Evolutionary conservation across 1,139 yeast species (phyloP).

Genomic region (Yamadazyma sp.): DNA sequence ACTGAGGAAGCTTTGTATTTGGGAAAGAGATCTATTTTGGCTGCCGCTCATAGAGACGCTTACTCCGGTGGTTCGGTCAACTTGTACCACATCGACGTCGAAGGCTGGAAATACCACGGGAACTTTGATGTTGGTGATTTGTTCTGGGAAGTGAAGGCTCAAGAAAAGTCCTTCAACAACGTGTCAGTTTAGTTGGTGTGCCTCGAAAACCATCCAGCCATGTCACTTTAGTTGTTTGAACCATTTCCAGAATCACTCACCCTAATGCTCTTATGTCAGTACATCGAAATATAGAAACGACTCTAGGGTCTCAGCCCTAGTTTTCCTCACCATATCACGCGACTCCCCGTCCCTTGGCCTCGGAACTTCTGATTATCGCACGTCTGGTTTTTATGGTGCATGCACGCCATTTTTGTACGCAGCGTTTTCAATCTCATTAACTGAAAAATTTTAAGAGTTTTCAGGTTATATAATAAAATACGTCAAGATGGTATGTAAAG

Average conservation of each 20-base stretch:
- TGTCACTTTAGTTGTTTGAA: no score
- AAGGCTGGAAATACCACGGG: conserved; percentile 96
- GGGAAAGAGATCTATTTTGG: conserved; percentile 93
- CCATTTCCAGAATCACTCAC: background rate
- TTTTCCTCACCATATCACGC: background rate
- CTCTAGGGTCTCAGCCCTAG: conserved; percentile 3
- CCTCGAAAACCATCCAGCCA: no score
- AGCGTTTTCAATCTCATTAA: conserved; percentile 1
- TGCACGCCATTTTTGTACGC: background rate
- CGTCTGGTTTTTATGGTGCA: background rate
- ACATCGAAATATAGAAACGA: background rate
- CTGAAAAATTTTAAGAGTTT: conserved; percentile 10
- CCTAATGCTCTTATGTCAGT: background rate
- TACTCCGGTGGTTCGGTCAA: conserved; percentile 97
- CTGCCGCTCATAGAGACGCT: conserved; percentile 98
- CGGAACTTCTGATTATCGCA: background rate
- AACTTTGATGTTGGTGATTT: conserved; percentile 89
- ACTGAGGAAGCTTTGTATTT: conserved; percentile 92
- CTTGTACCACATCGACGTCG: conserved; percentile 86
- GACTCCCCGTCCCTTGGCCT: background rate
- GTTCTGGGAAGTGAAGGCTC: conserved; percentile 88
- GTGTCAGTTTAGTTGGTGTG: conserved; percentile 72
- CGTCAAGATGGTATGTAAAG: conserved; percentile 26
- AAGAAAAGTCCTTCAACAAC: conserved; percentile 88
- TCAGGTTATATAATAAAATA: conserved; percentile 7